Percentiles rank a stretch among this genome's conserved stretches.
Evolutionary conservation across 768 basidiomycete genomes (phyloP).

Genomic region (Boletales sp.): DNA sequence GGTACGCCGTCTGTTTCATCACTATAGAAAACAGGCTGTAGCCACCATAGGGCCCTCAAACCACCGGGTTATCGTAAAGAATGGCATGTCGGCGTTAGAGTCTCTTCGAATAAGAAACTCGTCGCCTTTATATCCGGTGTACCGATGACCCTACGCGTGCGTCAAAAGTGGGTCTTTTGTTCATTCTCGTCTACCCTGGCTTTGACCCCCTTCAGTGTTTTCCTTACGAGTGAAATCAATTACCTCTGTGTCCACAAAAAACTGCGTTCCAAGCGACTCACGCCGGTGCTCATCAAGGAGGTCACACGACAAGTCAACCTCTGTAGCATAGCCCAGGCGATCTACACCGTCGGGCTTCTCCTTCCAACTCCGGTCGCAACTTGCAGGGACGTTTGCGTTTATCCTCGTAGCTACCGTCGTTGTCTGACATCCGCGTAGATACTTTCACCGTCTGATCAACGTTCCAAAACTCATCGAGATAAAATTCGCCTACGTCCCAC

Average conservation of each 20-base stretch:
- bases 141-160: constrained; percentile 81
- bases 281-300: constrained; percentile 96
- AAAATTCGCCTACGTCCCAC: constrained; percentile 83
- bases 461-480: constrained; percentile 89
- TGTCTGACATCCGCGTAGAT: constrained; percentile 43
- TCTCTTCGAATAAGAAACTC: constrained; percentile 84
- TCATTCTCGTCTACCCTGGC: neutral
- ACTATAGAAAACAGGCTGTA: neutral
- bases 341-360: constrained; percentile 93
- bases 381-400: constrained; percentile 54
- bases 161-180: constrained; percentile 59
- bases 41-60: constrained; percentile 72
- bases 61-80: constrained; percentile 91
- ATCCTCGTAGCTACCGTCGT: neutral
- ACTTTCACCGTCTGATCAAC: constrained; percentile 90
- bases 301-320: constrained; percentile 91
- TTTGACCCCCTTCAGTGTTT: constrained; percentile 41
- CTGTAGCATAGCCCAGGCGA: constrained; percentile 90
- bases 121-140: constrained; percentile 97
- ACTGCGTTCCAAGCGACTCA: constrained; percentile 87
- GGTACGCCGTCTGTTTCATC: constrained; percentile 45
- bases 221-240: constrained; percentile 88
- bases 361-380: constrained; percentile 91
- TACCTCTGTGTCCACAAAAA: constrained; percentile 98
- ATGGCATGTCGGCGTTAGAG: constrained; percentile 96